Percentiles rank a stretch among this genome's conserved stretches.
These are phyloP conservation scores for Thalassiosira mediterranea DNA, from an alignment of 352 stramenopile genomes.

Conservation along the genomic window DNA sequence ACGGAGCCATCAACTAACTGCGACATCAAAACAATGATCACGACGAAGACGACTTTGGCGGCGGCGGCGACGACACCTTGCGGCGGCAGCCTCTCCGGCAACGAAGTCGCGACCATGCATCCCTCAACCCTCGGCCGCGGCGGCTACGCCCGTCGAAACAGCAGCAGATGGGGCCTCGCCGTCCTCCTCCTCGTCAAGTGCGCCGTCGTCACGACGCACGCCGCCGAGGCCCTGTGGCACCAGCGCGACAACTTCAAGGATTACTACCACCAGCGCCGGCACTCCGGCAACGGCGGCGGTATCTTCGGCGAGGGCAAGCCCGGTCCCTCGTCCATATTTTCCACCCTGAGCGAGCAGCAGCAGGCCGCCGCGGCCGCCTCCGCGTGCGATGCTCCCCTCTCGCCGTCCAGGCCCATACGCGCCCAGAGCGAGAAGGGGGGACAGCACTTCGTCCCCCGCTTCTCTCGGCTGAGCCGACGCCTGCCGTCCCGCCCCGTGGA, in stretches of 20 bases:
- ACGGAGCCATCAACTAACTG: no score
- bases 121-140: no score
- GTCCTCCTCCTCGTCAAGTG: conserved; percentile 27
- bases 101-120: no score
- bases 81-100: no score
- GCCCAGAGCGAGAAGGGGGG: conserved; percentile 32
- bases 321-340: background rate
- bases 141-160: background rate
- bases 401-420: background rate
- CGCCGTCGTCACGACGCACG: conserved; percentile 26
- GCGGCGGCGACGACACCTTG: no score
- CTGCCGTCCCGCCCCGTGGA: conserved; percentile 30
- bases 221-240: conserved; percentile 38
- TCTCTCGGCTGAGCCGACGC: conserved; percentile 38
- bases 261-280: conserved; percentile 33
- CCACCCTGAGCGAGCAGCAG: background rate
- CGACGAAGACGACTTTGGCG: no score
- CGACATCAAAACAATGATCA: no score
- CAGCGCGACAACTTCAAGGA: conserved; percentile 41
- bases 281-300: background rate
- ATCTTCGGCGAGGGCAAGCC: conserved; percentile 20
- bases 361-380: background rate
- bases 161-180: conserved; percentile 40
- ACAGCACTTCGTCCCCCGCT: conserved; percentile 28
- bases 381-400: background rate